Conservation (phyloP, 805 yeast genomes). For the Tetrapisispora fleetii region DNA sequence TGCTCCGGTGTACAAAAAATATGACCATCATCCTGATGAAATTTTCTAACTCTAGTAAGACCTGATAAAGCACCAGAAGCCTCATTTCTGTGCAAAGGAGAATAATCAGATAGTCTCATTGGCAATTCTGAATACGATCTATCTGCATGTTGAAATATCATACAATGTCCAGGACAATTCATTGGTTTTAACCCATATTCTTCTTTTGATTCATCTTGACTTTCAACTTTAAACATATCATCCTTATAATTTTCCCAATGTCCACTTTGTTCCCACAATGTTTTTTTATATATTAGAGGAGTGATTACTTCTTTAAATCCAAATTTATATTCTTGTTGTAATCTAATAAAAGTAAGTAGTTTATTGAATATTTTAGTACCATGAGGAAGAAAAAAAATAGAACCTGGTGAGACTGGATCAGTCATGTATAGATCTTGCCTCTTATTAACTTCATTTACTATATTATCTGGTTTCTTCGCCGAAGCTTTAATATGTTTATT, state of each 20-base stretch:
- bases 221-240: constrained; percentile 85
- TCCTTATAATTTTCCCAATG: constrained; percentile 94
- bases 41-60: constrained; percentile 93
- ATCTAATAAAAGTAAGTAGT: constrained; percentile 70
- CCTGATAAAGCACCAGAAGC: constrained; percentile 91
- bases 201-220: constrained; percentile 34
- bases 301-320: constrained; percentile 91
- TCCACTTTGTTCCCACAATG: constrained; percentile 84
- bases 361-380: constrained; percentile 83
- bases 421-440: constrained; percentile 70
- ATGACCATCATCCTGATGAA: constrained; percentile 99
- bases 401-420: constrained; percentile 81
- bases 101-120: constrained; percentile 97
- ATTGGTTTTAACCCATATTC: constrained; percentile 84
- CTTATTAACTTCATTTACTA: constrained; percentile 30
- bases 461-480: not conserved
- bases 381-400: constrained; percentile 83
- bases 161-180: constrained; percentile 90
- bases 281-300: constrained; percentile 75
- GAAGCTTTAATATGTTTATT: not conserved
- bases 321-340: constrained; percentile 56
- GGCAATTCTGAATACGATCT: constrained; percentile 96
- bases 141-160: constrained; percentile 84
- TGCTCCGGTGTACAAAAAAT: constrained; percentile 92
- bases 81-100: constrained; percentile 95